These are phyloP conservation scores for Capronia coronata DNA, from an alignment of 2,329 filamentous ascomycete species.

Conservation along the genomic window DNA sequence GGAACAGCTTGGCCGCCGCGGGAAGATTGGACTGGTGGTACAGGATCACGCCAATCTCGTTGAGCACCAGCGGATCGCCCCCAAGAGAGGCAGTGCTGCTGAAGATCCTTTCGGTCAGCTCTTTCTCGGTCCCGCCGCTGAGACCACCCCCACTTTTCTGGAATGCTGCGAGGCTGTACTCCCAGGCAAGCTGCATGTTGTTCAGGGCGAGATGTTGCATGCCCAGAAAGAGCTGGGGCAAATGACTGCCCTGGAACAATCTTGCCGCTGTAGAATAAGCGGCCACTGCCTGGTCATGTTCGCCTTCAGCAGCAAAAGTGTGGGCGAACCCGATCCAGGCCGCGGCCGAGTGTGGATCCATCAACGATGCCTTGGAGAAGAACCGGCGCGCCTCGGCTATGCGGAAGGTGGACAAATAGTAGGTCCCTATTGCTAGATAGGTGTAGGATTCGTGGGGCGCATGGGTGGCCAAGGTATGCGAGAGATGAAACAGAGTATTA, in stretches of 20 bases:
- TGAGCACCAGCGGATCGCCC: conserved; percentile 77
- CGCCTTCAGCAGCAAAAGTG: conserved; percentile 93
- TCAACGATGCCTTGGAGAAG: conserved; percentile 94
- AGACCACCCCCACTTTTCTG: conserved; percentile 45
- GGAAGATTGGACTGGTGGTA: conserved; percentile 80
- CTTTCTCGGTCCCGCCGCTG: conserved; percentile 30
- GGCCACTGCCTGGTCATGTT: conserved; percentile 96
- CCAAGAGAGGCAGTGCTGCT: conserved; percentile 31
- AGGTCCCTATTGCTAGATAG: conserved; percentile 90
- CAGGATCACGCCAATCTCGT: conserved; percentile 92
- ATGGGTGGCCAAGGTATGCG: conserved; percentile 85
- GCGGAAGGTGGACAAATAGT: conserved; percentile 83
- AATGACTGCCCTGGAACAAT: conserved; percentile 91
- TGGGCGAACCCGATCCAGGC: conserved; percentile 99
- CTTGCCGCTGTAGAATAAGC: conserved; percentile 93
- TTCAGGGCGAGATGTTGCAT: conserved; percentile 98
- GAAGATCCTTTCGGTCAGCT: conserved; percentile 22
- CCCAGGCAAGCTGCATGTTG: conserved; percentile 86
- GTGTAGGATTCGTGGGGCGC: conserved; percentile 86
- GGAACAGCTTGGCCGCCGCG: conserved; percentile 71
- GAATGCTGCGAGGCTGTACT: conserved; percentile 89
- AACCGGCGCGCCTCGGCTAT: conserved; percentile 90
- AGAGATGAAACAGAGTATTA: conserved; percentile 82
- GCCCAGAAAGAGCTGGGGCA: conserved; percentile 90
- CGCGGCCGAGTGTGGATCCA: conserved; percentile 94